phyloP scores from a whole-genome alignment of 352 stramenopile genomes.

The Globisporangium irregulare region DNA sequence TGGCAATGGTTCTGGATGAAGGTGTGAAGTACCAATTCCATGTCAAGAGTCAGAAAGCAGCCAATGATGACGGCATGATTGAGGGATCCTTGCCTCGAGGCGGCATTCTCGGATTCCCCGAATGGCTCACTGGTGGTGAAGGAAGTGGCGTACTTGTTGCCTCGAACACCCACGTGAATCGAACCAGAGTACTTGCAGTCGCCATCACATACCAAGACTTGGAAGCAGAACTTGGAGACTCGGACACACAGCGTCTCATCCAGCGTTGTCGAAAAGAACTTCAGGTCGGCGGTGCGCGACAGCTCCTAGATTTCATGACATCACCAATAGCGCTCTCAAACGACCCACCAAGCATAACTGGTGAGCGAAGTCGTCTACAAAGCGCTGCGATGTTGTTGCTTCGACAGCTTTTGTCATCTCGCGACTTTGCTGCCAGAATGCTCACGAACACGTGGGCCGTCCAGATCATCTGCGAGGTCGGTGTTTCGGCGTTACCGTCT shows the following conservation, averaged over 20 bases:
- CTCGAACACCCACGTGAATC: background rate
- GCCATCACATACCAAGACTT: conserved; percentile 2
- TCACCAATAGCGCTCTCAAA: background rate
- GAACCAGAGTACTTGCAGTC: background rate
- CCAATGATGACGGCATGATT: background rate
- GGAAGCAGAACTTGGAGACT: conserved; percentile 4
- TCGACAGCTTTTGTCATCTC: background rate
- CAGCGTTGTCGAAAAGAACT: background rate
- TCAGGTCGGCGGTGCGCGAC: background rate
- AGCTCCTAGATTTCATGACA: background rate
- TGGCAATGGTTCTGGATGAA: conserved; percentile 2
- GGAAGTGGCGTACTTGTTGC: background rate
- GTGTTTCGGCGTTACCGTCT: background rate
- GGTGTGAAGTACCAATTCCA: conserved; percentile 1
- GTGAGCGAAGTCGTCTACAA: conserved; percentile 6
- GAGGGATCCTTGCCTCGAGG: background rate
- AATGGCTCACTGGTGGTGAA: conserved; percentile 3
- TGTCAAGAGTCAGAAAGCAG: background rate
- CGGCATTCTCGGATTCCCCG: conserved; percentile 6
- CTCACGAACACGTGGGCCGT: conserved; percentile 12
- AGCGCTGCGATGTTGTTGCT: conserved; percentile 7
- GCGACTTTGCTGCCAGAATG: conserved; percentile 6
- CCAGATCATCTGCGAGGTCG: conserved; percentile 11
- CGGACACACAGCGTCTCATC: background rate
- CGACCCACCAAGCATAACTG: background rate